Conservation (phyloP, 2,329 filamentous ascomycete species). For the Alternaria postmessia region DNA sequence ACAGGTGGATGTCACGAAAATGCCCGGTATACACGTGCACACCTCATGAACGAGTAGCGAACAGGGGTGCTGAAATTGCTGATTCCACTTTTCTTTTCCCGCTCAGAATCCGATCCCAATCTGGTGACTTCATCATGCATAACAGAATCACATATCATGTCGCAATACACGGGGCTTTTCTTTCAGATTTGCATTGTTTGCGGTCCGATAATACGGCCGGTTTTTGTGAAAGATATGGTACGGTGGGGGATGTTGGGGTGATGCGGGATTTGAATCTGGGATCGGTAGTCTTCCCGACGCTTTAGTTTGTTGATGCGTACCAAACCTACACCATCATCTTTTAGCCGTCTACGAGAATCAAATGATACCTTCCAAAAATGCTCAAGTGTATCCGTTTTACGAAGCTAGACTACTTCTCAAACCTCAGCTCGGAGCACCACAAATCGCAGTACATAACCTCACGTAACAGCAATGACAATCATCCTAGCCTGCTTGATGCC, state of each 20-base stretch:
- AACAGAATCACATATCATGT: neutral
- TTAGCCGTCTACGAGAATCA: neutral
- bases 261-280: slow-evolving; percentile 18
- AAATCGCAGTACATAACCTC: slow-evolving; percentile 1
- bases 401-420: neutral
- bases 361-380: neutral
- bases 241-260: neutral
- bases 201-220: slow-evolving; percentile 3
- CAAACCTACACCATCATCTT: neutral
- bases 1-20: neutral
- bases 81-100: slow-evolving; percentile 5
- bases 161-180: slow-evolving; percentile 1
- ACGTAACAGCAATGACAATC: slow-evolving; percentile 2
- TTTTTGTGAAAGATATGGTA: neutral
- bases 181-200: slow-evolving; percentile 3
- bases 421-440: neutral
- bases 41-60: neutral
- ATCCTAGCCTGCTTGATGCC: slow-evolving; percentile 2
- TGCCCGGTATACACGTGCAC: neutral
- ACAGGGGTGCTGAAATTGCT: slow-evolving; percentile 18
- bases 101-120: neutral
- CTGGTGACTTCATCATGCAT: slow-evolving; percentile 3
- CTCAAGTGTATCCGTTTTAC: neutral
- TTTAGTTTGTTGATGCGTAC: slow-evolving; percentile 4
- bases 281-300: slow-evolving; percentile 16